Evolutionary conservation across 768 basidiomycete species (phyloP).

Genomic region (Termitomyces sp.): DNA sequence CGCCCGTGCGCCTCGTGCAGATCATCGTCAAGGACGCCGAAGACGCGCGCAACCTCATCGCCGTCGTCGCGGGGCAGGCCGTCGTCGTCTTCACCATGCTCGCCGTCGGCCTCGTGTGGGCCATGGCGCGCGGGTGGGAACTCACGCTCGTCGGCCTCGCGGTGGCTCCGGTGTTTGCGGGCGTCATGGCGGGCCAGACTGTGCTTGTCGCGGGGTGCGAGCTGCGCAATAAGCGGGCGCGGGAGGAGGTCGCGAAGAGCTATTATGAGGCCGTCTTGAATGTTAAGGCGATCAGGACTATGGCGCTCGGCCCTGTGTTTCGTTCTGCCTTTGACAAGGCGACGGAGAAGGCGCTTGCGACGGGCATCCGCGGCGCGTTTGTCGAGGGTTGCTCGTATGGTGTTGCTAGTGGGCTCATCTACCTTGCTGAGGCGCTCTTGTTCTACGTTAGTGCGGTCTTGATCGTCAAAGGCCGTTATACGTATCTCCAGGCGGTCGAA

Average conservation of each 20-base stretch:
- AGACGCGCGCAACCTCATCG: conserved; percentile 75
- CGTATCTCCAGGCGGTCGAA: conserved; percentile 85
- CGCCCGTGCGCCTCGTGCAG: conserved; percentile 60
- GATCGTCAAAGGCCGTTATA: conserved; percentile 74
- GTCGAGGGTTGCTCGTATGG: conserved; percentile 83
- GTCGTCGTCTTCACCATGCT: conserved; percentile 80
- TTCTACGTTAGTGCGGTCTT: conserved; percentile 91
- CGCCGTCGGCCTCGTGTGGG: conserved; percentile 82
- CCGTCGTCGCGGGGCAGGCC: conserved; percentile 65
- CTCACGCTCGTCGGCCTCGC: conserved; percentile 87
- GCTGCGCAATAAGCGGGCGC: conserved; percentile 73
- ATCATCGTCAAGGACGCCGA: conserved; percentile 84
- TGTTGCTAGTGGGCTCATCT: conserved; percentile 76
- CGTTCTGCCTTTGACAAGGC: conserved; percentile 62
- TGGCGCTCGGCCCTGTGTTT: conserved; percentile 78
- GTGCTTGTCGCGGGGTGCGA: conserved; percentile 69
- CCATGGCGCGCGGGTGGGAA: conserved; percentile 85
- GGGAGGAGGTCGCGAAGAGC: conserved; percentile 77
- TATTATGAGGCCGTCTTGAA: conserved; percentile 87
- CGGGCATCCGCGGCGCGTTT: conserved; percentile 79
- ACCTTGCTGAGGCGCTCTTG: conserved; percentile 84
- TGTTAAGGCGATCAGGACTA: conserved; percentile 80
- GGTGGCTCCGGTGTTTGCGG: conserved; percentile 78
- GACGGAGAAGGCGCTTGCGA: conserved; percentile 50
- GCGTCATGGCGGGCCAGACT: conserved; percentile 70